Conservation (phyloP, 2,329 filamentous ascomycete species). For the Xylaria sp. region DNA sequence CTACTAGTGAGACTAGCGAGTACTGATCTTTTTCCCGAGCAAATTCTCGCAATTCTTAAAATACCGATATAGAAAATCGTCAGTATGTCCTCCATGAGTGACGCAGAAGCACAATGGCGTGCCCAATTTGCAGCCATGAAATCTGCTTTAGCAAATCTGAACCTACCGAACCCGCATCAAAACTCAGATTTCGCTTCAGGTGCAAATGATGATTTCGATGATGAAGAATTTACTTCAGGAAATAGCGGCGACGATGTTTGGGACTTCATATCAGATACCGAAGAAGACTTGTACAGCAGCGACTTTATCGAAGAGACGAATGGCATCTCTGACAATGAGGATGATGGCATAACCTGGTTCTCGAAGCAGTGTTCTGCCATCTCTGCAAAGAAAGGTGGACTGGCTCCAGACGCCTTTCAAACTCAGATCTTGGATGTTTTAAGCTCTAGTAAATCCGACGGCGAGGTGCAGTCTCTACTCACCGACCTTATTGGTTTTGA, state of each 20-base stretch:
- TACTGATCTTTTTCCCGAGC: neutral
- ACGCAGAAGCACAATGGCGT: constrained; percentile 77
- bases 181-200: constrained; percentile 62
- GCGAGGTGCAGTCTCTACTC: constrained; percentile 90
- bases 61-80: neutral
- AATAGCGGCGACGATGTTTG: constrained; percentile 84
- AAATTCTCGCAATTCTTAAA: neutral
- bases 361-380: constrained; percentile 73
- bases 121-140: constrained; percentile 88
- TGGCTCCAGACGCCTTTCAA: constrained; percentile 76
- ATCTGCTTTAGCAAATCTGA: constrained; percentile 80
- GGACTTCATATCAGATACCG: constrained; percentile 86
- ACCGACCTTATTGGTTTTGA: constrained; percentile 93
- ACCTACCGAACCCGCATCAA: constrained; percentile 56
- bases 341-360: constrained; percentile 77
- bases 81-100: constrained; percentile 46
- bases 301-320: constrained; percentile 67
- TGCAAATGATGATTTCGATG: constrained; percentile 73
- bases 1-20: no score
- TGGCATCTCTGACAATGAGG: constrained; percentile 45
- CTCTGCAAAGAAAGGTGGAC: constrained; percentile 70
- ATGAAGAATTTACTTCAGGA: constrained; percentile 65
- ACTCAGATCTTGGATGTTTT: constrained; percentile 82
- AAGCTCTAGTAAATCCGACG: constrained; percentile 73
- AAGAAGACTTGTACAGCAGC: constrained; percentile 72